Conservation (phyloP, 257 asterid genomes). For the Lycium barbarum region DNA sequence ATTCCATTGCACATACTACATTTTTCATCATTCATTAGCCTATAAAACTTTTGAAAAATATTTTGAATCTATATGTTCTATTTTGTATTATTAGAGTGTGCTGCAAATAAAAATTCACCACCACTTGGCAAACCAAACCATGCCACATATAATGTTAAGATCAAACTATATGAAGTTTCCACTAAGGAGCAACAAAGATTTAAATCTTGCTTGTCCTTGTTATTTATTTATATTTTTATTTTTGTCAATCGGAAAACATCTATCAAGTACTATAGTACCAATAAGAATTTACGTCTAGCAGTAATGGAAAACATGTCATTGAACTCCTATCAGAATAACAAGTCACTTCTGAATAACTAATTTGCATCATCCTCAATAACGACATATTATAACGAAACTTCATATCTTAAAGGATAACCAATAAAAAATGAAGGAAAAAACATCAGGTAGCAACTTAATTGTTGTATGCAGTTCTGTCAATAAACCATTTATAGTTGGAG, state of each 20-base stretch:
- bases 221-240: not conserved
- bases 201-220: not conserved
- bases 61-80: not conserved
- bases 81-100: not conserved
- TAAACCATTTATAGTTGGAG: slow-evolving; percentile 7
- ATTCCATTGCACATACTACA: not conserved
- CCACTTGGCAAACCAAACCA: not conserved
- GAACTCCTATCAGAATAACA: slow-evolving; percentile 12
- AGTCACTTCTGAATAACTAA: slow-evolving; percentile 14
- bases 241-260: not conserved
- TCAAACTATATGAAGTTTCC: not conserved
- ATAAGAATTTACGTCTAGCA: slow-evolving; percentile 2
- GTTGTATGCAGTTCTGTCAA: not conserved
- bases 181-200: slow-evolving; percentile 26
- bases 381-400: not conserved
- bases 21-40: not conserved
- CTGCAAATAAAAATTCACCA: slow-evolving; percentile 5
- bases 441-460: slow-evolving; percentile 6
- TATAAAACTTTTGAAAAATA: not conserved
- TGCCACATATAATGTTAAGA: not conserved
- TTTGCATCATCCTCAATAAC: not conserved
- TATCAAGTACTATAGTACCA: not conserved
- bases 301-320: slow-evolving; percentile 7
- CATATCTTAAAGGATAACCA: slow-evolving; percentile 5
- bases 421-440: slow-evolving; percentile 5